Percentiles rank a stretch among this genome's conserved stretches.
These are phyloP conservation scores for Leishmania tarentolae DNA, from an alignment of 208 protist species.

Conservation along the genomic window DNA sequence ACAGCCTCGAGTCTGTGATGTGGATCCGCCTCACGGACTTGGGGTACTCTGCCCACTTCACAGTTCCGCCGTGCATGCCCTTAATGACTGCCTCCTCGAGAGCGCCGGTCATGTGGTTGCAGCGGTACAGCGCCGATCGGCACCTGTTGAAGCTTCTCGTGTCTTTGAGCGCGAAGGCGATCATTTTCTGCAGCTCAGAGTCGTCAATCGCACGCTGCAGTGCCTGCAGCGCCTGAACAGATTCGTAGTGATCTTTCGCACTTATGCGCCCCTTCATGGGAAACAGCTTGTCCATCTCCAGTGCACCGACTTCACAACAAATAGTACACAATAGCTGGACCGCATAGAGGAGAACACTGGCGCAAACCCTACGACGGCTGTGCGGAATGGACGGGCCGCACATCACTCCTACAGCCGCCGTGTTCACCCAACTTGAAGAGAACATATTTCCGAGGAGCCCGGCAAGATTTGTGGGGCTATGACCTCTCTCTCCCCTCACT, in stretches of 20 bases:
- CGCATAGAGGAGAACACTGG: neutral
- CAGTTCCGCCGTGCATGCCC: neutral
- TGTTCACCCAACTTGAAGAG: neutral
- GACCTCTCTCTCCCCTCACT: neutral
- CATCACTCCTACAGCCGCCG: neutral
- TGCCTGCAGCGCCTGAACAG: neutral
- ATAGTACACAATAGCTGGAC: neutral
- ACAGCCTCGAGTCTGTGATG: conserved; percentile 9
- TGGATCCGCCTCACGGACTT: conserved; percentile 3
- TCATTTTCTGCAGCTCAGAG: neutral
- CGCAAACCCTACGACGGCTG: neutral
- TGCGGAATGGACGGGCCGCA: neutral
- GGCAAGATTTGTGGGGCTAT: neutral
- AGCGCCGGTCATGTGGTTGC: neutral
- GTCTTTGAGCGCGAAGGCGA: neutral
- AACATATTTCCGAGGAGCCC: neutral
- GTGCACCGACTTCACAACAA: neutral
- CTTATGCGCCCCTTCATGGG: neutral
- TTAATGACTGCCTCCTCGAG: conserved; percentile 6
- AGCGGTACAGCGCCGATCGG: conserved; percentile 9
- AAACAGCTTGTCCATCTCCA: neutral
- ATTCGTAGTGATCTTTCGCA: neutral
- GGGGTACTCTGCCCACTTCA: conserved; percentile 15
- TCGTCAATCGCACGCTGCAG: conserved; percentile 1
- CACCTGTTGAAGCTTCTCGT: conserved; percentile 5